These are phyloP conservation scores for Malania oleifera DNA, from an alignment of 164 flowering plant species.

Conservation along the genomic window DNA sequence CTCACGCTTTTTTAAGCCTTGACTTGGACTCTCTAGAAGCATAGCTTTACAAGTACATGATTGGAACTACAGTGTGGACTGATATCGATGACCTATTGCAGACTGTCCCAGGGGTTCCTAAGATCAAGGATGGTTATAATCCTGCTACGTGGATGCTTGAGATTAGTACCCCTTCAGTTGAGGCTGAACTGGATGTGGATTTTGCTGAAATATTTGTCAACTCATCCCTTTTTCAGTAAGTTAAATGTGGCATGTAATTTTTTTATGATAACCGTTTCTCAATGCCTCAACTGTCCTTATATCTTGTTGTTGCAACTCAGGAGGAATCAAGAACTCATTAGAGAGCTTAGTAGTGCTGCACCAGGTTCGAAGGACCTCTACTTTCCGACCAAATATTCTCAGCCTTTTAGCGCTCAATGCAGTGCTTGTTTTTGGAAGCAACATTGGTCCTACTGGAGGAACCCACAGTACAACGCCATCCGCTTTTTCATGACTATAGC, in stretches of 20 bases:
- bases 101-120: slow-evolving; percentile 60
- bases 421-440: slow-evolving; percentile 91
- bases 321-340: slow-evolving; percentile 58
- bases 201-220: slow-evolving; percentile 52
- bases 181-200: slow-evolving; percentile 47
- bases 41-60: slow-evolving; percentile 65
- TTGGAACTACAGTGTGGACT: slow-evolving; percentile 20
- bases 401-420: slow-evolving; percentile 61
- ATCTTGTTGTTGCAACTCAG: slow-evolving; percentile 27
- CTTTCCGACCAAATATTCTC: slow-evolving; percentile 68
- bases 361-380: slow-evolving; percentile 58
- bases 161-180: slow-evolving; percentile 40
- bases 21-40: no score
- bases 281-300: neutral
- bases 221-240: slow-evolving; percentile 57
- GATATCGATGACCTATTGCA: slow-evolving; percentile 17
- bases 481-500: slow-evolving; percentile 56
- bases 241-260: neutral
- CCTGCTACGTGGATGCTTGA: slow-evolving; percentile 93
- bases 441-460: slow-evolving; percentile 83
- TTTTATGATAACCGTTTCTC: neutral
- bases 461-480: slow-evolving; percentile 60
- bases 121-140: slow-evolving; percentile 54
- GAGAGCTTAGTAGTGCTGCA: slow-evolving; percentile 54
- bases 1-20: no score